These are phyloP conservation scores for Colletotrichum ledebouriae DNA, from an alignment of 2,329 filamentous ascomycete genomes.

Conservation along the genomic window DNA sequence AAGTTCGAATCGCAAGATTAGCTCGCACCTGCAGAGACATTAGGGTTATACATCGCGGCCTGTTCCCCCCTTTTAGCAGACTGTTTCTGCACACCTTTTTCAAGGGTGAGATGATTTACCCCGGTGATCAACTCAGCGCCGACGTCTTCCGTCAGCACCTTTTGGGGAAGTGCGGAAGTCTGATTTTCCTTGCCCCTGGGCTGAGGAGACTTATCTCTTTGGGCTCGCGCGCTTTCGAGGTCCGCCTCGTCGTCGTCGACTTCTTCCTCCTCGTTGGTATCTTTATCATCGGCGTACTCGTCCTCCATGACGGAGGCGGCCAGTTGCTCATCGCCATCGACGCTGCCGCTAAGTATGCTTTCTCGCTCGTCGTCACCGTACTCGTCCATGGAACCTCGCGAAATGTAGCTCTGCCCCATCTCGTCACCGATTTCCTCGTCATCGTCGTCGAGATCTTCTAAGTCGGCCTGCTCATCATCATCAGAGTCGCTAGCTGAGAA, in stretches of 20 bases:
- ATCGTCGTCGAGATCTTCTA: slow-evolving; percentile 64
- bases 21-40: slow-evolving; percentile 35
- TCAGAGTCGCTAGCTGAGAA: slow-evolving; percentile 87
- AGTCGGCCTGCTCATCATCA: slow-evolving; percentile 60
- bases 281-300: slow-evolving; percentile 51
- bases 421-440: slow-evolving; percentile 60
- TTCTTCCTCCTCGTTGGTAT: slow-evolving; percentile 53
- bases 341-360: slow-evolving; percentile 59
- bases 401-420: slow-evolving; percentile 69
- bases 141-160: slow-evolving; percentile 58
- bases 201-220: slow-evolving; percentile 40
- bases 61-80: slow-evolving; percentile 43
- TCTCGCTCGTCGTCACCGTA: slow-evolving; percentile 57
- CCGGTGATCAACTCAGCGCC: slow-evolving; percentile 72
- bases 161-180: slow-evolving; percentile 43
- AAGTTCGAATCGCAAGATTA: slow-evolving; percentile 33
- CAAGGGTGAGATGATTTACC: slow-evolving; percentile 65
- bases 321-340: slow-evolving; percentile 59
- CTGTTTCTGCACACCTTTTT: slow-evolving; percentile 53
- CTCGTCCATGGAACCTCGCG: slow-evolving; percentile 62
- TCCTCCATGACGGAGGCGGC: slow-evolving; percentile 57
- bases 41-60: slow-evolving; percentile 40
- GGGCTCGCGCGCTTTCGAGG: slow-evolving; percentile 27
- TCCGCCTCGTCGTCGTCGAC: slow-evolving; percentile 59
- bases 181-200: slow-evolving; percentile 28